Evolutionary conservation across 331 rosid species (phyloP), one percentile per base, ranked within the genome.

Genomic region (Prunus yedoensis): DNA sequence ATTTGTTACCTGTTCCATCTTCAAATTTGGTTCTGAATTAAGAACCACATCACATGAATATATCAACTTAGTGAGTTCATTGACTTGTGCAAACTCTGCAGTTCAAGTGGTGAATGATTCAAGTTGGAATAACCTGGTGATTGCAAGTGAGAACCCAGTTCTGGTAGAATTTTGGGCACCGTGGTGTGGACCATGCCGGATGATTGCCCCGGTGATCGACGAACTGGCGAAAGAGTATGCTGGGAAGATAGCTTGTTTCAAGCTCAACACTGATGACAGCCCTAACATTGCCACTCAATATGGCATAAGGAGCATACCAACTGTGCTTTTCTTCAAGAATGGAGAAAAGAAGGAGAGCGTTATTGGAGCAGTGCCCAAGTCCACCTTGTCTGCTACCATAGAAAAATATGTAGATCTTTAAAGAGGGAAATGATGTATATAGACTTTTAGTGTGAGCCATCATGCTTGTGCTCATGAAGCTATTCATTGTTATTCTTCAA

Each of bases 161-260:
- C 85, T 94, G 77, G 97, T 94, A 49, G 97, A 92, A 59, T 94
- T 94, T 80, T 94, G 99, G 99, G 99, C 99, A 38, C 96, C 99
- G 52, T 92, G 99, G 99, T 94, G 99, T 54, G 99, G 97, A 67
- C 99, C 99, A 2, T 94, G 99, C 82, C 81, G 89, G 67, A 94
- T 92, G 87, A 94, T 94, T 74, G 97, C 93, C 0, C 97, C 97
- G 3, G 81, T 92, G 60, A 80, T 94, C 25, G 93, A 87, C 60
- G 97, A 94, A 77, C 68, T 90, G 71, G 99, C 97, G 0, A 85
- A 86, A 73, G 97, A 94, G 69, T 94, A 92, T 70, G 93, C 87
- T 2, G 99, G 93, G 0, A 94, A 92, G 82, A 69, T 87, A 23
- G 79, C 62, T 1, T 89, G 96, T 83, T 88, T 32, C 85, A 90